Evolutionary conservation across 2,329 filamentous ascomycete genomes (phyloP), one percentile per base, ranked within the genome.

Genomic region (Fusarium chuoi): DNA sequence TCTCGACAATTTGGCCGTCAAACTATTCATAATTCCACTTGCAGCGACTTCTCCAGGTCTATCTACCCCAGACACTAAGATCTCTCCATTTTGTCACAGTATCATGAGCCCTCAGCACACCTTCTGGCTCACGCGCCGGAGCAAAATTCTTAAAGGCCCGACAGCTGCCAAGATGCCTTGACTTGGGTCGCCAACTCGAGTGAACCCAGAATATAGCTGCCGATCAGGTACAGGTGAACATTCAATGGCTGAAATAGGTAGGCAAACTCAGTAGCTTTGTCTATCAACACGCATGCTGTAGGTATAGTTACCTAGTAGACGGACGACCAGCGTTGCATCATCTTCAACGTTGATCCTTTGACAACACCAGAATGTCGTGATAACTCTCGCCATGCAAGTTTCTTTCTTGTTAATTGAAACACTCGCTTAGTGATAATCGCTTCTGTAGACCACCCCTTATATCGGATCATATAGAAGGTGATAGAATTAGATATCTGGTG

Each of bases 171-270:
- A 74, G 71, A 61, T 72, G 41, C n/a, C 33, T 71, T 51, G 20
- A 58, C 66, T 49, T 64, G 26, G 48, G 45, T 42, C 66, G 42
- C 41, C 55, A 54, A 60, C 61, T 58, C 35, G 30, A 63, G 46
- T 46, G 41, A 72, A 54, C 39, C 70, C 61, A 77, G 52, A 58
- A 65, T 35, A 45, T 55, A 44, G 69, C 60, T 66, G 75, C 68
- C 75, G 73, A 77, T 77, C 75, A 77, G 75, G 75, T 77, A 77
- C 75, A 64, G 52, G 20, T 38, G 62, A 56, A 45, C 69, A 71
- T 65, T 77, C 73, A 76, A 75, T 76, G 73, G 73, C 73, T 57
- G 57, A 38, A 61, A 51, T 39, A 68, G 58, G 33, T 12, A 22
- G 9, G 26, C 55, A n/a, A n/a, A n/a, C n/a, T n/a, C n/a, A n/a